Evolutionary conservation across 768 basidiomycete genomes (phyloP), one percentile per base, ranked within the genome.

Genomic region (Tylopilus rubrobrunneus): DNA sequence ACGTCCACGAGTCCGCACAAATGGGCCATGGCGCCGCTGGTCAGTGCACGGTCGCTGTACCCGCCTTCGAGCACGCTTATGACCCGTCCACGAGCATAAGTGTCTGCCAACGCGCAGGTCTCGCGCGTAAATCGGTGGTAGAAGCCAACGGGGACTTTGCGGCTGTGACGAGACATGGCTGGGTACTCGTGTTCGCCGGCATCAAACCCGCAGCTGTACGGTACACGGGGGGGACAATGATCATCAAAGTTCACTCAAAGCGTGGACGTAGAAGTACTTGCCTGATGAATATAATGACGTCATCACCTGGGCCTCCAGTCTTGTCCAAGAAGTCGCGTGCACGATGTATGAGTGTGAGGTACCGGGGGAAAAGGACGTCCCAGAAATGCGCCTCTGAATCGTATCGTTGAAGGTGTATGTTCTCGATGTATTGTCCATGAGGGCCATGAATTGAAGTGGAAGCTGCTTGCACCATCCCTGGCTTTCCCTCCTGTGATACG

Each of bases 1-100:
- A 39, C n/a, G 45, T 59, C 66, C 1, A 74, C 75, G 21, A 98
- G 71, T 5, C 94, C 95, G 7, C 74, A 73, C 2, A 96, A 68
- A 66, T 93, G 89, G 0, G 92, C 89, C 80, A 93, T 82, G 0
- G 86, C 79, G 0, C 89, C 96, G 57, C 89, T 92, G 7, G 76
- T 83, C 51, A 98, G 74, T 0, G 96, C 94, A 7, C 87, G 79
- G 67, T 98, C 93, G 61, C 90, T 91, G 64, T 98, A 98, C 1
- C 95, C 96, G 1, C 96, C 96, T 72, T 99, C 96, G 1, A 99
- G 81, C 0, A 98, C 89, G 60, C 91, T 93, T 37, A 98, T 77
- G 6, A 96, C 61, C 40, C 84, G 79, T 0, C 93, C 92, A 1
- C 68, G 62, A 0, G 90, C 83, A 57, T 84, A 84, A 43, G 67